These are phyloP conservation scores for Heritiera fomes DNA, from an alignment of 345 rosid genomes.

Conservation along the genomic window DNA sequence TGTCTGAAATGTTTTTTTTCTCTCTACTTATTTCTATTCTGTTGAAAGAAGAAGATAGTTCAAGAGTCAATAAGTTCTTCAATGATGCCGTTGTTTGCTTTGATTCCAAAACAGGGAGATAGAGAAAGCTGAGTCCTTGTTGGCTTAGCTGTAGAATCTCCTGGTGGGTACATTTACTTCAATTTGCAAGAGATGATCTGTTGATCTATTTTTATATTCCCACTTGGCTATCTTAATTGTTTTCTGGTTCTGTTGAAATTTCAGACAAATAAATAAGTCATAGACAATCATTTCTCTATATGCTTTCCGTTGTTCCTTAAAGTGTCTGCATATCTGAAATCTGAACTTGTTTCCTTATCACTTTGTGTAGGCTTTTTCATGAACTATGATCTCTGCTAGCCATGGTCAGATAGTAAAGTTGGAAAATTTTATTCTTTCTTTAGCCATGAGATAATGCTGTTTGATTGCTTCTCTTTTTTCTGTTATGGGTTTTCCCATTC, in stretches of 20 bases:
- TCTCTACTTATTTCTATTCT: background rate
- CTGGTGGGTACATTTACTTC: background rate
- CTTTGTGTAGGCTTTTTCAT: background rate
- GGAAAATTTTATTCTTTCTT: conserved; percentile 8
- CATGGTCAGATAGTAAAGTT: conserved; percentile 13
- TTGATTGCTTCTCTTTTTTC: conserved; percentile 5
- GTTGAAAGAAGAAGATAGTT: background rate
- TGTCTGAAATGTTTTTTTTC: background rate
- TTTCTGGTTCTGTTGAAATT: background rate
- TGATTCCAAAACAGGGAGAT: background rate
- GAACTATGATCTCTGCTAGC: background rate
- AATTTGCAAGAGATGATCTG: background rate
- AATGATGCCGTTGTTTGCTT: background rate
- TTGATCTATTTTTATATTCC: background rate
- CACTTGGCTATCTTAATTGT: background rate
- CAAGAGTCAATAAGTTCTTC: background rate
- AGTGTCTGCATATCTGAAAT: conserved; percentile 3
- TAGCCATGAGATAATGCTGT: background rate
- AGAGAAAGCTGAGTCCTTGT: background rate
- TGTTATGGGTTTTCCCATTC: conserved; percentile 21
- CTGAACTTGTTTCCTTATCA: background rate
- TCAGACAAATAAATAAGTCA: background rate
- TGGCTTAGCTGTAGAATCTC: background rate
- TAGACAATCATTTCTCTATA: background rate
- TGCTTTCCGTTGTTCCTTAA: background rate